Evolutionary conservation across 441 rosid genomes (phyloP), one percentile per base, ranked within the genome.

Genomic region (Geranium incanum): DNA sequence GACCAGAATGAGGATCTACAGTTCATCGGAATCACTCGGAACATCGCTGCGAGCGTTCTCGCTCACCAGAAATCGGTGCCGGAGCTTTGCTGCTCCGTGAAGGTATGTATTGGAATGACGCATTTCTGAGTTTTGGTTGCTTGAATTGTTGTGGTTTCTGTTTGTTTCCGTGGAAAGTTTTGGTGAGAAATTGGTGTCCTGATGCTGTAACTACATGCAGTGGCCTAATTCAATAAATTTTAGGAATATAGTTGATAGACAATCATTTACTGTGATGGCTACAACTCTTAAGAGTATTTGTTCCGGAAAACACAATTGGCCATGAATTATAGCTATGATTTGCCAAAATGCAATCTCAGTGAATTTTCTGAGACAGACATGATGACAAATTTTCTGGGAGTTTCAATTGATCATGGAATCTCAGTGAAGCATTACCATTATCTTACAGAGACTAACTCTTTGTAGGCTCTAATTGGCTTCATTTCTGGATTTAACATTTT

Each of bases 1-100:
- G 96, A 94, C 74, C 74, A 78, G 55, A 84, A 71, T 67, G 80
- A 81, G 6, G 90, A 79, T 66, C 88, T 94, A 78, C 96, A 94
- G 68, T 94, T 91, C 84, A 79, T 91, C 52, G 98, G 97, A 41
- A 86, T 94, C 64, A 85, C 96, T n/a, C 76, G 92, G 76, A 89
- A 91, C 77, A 76, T 94, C 59, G 90, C 83, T 1, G 92, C 91
- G 33, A 91, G 91, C 83, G 79, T 94, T 69, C 72, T 85, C 62
- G 50, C 82, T 38, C 97, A 91, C 76, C 70, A 85, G 63, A 89
- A 84, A 71, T 84, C 93, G 6, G 85, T 87, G 4, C 89, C 97
- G 70, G 92, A 88, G 70, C 86, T 87, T 55, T 94, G 95, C 77
- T 73, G 81, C 78, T 85, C 88, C 67, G 86, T 91, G 73, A 91